Base-by-base conservation (phyloP, 2,329 filamentous ascomycete species). In the Neopestalotiopsis clavispora region DNA sequence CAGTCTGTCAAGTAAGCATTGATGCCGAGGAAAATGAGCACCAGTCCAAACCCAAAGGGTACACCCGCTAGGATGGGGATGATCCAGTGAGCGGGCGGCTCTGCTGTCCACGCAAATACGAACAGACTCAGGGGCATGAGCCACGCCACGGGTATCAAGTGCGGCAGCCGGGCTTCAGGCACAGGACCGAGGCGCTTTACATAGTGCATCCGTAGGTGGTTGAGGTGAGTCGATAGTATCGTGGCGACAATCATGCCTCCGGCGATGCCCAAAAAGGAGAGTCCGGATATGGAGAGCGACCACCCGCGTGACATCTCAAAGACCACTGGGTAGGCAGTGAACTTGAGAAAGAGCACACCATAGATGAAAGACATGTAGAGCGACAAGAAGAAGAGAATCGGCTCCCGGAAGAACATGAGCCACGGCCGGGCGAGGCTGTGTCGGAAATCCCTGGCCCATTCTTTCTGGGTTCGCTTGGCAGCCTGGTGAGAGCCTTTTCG, bases 1-100 rank as follows among this genome's bases (percentile, higher is more conserved):
- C 84, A 82, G 69, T 91, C 89, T 12, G 90, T 84, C 3, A 91
- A 80, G 72, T 91, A 74, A 9, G 70, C 68, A 42, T 73, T 68
- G 4, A 74, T 70, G 4, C 65, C 69, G 68, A 78, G 72, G 58
- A 78, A 72, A 4, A 75, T 65, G 5, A 76, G 66, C 40, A 65
- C 62, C 0, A 71, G 67, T 2, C 74, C 73, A 2, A 40, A 59
- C 12, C 52, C 67, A 17, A 68, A 59, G 34, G 56, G 64, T 10
- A 57, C 56, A 17, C 58, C 67, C 12, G 62, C 67, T 1, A 66
- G 49, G 4, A 66, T 64, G 17, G 67, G 63, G 23, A 34, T 20
- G 4, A 58, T 32, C 56, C 67, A 68, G 56, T 65, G 62, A 30
- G 64, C 32, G 12, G 17, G 17, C 1, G 67, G 67, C 32, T 40